Percentiles rank a stretch among this genome's conserved stretches.
Evolutionary conservation across 495 filamentous ascomycete genomes (phyloP).

Genomic region (Tetracladium setigerum): DNA sequence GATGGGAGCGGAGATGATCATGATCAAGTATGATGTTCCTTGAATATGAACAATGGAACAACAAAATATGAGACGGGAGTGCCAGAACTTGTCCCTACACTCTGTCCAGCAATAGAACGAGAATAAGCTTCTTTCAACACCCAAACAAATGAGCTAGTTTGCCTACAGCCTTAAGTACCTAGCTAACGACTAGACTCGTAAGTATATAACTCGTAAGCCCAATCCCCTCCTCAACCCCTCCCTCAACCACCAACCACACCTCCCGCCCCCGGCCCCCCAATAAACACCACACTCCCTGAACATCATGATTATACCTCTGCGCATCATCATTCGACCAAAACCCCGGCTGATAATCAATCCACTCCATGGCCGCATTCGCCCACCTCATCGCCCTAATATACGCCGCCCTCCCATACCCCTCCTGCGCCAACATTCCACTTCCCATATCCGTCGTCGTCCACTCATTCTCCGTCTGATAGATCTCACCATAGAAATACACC

Average conservation of each 20-base stretch:
- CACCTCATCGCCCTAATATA: constrained; percentile 24
- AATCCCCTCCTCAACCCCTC: no score
- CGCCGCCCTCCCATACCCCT: constrained; percentile 14
- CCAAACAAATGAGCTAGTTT: no score
- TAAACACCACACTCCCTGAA: constrained; percentile 16
- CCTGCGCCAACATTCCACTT: constrained; percentile 19
- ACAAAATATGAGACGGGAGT: no score
- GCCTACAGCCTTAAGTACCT: no score
- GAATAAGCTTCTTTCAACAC: no score
- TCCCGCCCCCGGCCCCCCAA: constrained; percentile 23
- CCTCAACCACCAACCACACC: constrained; percentile 18
- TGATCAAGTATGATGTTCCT: no score
- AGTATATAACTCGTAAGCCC: no score
- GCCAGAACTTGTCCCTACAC: no score
- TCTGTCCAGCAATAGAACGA: no score
- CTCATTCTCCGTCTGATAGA: constrained; percentile 17
- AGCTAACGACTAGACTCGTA: no score
- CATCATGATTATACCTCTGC: constrained; percentile 13
- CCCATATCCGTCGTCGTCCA: constrained; percentile 26
- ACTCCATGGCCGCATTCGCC: background rate
- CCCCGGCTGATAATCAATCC: constrained; percentile 10
- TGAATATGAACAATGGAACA: no score
- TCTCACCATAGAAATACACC: constrained; percentile 25
- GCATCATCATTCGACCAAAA: constrained; percentile 14
- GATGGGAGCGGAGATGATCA: no score